Evolutionary conservation across 345 rosid genomes (phyloP).

Genomic region (Corchorus olitorius): DNA sequence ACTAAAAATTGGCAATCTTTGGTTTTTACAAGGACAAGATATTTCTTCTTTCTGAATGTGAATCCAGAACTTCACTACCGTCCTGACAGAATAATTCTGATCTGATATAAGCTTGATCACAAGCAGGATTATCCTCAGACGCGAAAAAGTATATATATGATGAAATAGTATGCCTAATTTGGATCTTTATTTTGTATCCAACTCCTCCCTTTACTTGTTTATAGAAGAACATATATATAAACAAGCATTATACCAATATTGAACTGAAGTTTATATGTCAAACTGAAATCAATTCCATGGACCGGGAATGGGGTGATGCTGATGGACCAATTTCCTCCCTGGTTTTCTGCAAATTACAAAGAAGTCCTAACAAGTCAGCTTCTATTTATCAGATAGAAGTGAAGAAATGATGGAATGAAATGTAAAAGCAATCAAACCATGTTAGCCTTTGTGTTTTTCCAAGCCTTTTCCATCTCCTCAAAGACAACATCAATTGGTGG

Average conservation of each 20-base stretch:
- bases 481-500: slow-evolving; percentile 49
- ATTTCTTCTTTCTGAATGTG: neutral
- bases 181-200: neutral
- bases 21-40: neutral
- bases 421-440: slow-evolving; percentile 28
- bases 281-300: slow-evolving; percentile 34
- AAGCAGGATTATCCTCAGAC: no score
- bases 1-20: neutral
- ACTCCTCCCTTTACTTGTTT: neutral
- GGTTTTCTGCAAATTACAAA: slow-evolving; percentile 23
- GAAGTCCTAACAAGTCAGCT: neutral
- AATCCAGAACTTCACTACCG: neutral
- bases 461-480: slow-evolving; percentile 52
- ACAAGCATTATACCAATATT: neutral
- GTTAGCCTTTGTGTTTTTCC: slow-evolving; percentile 39
- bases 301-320: slow-evolving; percentile 25
- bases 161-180: neutral
- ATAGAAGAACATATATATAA: neutral
- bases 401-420: neutral
- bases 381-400: neutral
- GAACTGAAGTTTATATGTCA: slow-evolving; percentile 5
- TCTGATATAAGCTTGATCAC: neutral
- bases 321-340: slow-evolving; percentile 25
- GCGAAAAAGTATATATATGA: neutral
- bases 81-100: no score